Evolutionary conservation across 768 basidiomycete species (phyloP).

Genomic region (Lepiota brunneoincarnata): DNA sequence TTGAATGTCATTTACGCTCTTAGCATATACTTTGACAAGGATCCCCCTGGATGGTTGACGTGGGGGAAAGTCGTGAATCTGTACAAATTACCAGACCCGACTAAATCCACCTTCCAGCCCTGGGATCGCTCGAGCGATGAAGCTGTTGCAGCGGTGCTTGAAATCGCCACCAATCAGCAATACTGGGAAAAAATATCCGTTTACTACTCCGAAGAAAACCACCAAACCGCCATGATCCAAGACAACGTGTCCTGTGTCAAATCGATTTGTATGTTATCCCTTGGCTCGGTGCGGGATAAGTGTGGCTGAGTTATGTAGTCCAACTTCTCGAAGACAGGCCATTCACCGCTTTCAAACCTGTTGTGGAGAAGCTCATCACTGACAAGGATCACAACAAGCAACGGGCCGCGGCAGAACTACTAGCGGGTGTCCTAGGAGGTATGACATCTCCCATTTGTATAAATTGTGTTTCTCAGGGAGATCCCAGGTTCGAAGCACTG

Average conservation of each 20-base stretch:
- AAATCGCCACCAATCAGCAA: conserved; percentile 39
- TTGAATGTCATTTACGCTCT: conserved; percentile 6
- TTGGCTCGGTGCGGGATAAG: neutral
- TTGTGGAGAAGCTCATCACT: conserved; percentile 58
- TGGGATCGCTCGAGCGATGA: conserved; percentile 57
- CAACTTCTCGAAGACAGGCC: conserved; percentile 79
- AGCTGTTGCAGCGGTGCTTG: conserved; percentile 48
- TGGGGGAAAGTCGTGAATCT: conserved; percentile 47
- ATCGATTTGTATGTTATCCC: conserved; percentile 58
- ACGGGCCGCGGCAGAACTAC: conserved; percentile 80
- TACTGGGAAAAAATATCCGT: conserved; percentile 72
- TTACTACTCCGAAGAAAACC: conserved; percentile 78
- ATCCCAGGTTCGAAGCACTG: conserved; percentile 80
- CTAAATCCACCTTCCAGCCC: conserved; percentile 49
- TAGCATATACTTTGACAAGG: conserved; percentile 55
- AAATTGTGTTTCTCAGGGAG: conserved; percentile 12
- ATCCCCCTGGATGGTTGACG: conserved; percentile 67
- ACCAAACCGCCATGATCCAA: conserved; percentile 57
- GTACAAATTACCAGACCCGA: conserved; percentile 45
- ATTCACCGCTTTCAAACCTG: conserved; percentile 57
- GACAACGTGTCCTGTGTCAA: conserved; percentile 75
- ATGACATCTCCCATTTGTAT: conserved; percentile 4
- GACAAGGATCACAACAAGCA: conserved; percentile 85
- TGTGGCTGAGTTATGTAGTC: conserved; percentile 36
- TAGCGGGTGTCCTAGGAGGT: conserved; percentile 73